Evolutionary conservation across 2,329 filamentous ascomycete genomes (phyloP).

Genomic region (Fusarium annulatum): DNA sequence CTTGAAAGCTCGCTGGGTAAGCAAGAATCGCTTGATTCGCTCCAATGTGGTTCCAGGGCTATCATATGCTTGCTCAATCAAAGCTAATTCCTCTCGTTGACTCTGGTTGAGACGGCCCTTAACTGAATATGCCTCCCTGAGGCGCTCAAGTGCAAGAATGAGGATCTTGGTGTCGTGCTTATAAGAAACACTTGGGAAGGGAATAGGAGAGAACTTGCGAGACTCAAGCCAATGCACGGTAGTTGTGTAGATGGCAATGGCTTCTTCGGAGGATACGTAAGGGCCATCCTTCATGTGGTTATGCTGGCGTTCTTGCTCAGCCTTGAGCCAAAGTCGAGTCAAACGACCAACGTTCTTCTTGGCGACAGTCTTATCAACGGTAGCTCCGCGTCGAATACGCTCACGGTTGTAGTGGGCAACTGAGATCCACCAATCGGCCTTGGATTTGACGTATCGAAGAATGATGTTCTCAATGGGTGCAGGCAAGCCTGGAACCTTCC

Average conservation of each 20-base stretch:
- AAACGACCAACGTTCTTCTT: slow-evolving; percentile 98
- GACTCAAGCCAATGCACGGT: slow-evolving; percentile 99
- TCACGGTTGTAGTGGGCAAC: slow-evolving; percentile 99
- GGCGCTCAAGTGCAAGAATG: slow-evolving; percentile 90
- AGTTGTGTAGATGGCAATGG: slow-evolving; percentile 98
- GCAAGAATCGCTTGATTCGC: slow-evolving; percentile 95
- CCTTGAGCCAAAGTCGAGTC: slow-evolving; percentile 95
- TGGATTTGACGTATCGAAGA: slow-evolving; percentile 97
- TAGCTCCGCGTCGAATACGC: slow-evolving; percentile 93
- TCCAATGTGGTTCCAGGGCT: slow-evolving; percentile 96
- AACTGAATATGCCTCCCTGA: slow-evolving; percentile 96
- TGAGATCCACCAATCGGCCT: slow-evolving; percentile 99
- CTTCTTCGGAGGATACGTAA: slow-evolving; percentile 97
- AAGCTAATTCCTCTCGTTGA: slow-evolving; percentile 93
- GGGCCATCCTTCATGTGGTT: slow-evolving; percentile 99
- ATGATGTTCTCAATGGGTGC: slow-evolving; percentile 99
- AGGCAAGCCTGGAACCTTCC: slow-evolving; percentile 97
- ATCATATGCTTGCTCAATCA: slow-evolving; percentile 98
- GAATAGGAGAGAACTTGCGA: slow-evolving; percentile 97
- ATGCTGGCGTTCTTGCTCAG: slow-evolving; percentile 97
- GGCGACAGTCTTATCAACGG: slow-evolving; percentile 98
- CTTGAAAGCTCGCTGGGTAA: slow-evolving; percentile 98
- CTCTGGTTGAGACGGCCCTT: slow-evolving; percentile 97
- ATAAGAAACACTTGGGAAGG: slow-evolving; percentile 98
- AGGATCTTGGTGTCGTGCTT: slow-evolving; percentile 99